Conservation (phyloP, 2,329 filamentous ascomycete genomes). For the Tolypocladium sp. region DNA sequence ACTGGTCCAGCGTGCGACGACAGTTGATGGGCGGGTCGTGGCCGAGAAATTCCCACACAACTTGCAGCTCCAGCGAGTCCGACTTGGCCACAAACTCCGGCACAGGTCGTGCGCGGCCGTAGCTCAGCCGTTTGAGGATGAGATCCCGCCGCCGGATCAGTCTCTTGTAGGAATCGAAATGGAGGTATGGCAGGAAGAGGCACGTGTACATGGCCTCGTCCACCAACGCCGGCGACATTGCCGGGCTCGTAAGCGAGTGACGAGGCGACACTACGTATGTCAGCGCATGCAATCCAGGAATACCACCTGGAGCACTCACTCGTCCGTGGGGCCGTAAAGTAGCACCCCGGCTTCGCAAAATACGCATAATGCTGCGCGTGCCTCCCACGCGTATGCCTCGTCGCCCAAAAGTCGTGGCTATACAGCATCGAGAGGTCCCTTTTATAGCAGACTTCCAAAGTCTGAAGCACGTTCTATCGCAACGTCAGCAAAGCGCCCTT, state of each 20-base stretch:
- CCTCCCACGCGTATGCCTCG: constrained; percentile 36
- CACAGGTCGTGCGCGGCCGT: constrained; percentile 47
- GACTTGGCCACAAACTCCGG: constrained; percentile 43
- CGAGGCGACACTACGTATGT: constrained; percentile 24
- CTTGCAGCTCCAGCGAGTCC: constrained; percentile 46
- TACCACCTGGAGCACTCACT: constrained; percentile 12
- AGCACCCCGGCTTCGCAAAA: constrained; percentile 38
- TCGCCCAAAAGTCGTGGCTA: constrained; percentile 38
- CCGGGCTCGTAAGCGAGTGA: constrained; percentile 17
- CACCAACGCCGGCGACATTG: constrained; percentile 16
- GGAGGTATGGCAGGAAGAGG: constrained; percentile 49
- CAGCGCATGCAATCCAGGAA: background rate
- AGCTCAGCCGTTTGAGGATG: constrained; percentile 39
- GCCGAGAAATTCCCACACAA: constrained; percentile 55
- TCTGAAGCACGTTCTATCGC: constrained; percentile 32
- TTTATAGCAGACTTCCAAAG: constrained; percentile 26
- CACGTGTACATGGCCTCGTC: constrained; percentile 31
- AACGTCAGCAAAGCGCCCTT: background rate
- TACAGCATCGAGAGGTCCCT: constrained; percentile 30
- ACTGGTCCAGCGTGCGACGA: constrained; percentile 54
- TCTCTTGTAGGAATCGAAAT: constrained; percentile 55
- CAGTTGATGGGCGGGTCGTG: constrained; percentile 53
- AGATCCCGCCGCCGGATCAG: constrained; percentile 47
- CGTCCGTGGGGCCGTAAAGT: constrained; percentile 29
- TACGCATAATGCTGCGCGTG: constrained; percentile 41